phyloP scores from a whole-genome alignment of 2,329 filamentous ascomycete genomes.

The Sporothrix euskadiensis region DNA sequence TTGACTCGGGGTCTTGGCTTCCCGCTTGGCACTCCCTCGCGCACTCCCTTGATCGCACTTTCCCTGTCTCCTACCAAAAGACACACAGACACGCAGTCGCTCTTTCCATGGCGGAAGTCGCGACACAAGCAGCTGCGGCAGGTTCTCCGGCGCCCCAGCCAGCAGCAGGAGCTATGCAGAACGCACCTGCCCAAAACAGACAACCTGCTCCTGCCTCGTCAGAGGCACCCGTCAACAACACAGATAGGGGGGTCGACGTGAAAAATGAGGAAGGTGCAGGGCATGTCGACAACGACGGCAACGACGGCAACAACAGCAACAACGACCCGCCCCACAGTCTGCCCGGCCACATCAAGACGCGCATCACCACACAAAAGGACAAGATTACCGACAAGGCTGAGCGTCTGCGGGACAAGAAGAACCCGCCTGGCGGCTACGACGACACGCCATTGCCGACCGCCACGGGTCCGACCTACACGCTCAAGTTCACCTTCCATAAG shows the following conservation, averaged over 20 bases:
- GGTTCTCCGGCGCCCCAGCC: background rate
- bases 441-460: slow-evolving; percentile 65
- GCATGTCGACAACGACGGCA: background rate
- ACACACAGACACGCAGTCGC: too few species aligned
- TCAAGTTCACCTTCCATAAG: slow-evolving; percentile 80
- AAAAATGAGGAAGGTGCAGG: background rate
- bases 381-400: slow-evolving; percentile 15
- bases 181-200: background rate
- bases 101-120: slow-evolving; percentile 3
- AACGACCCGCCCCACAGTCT: background rate
- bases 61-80: background rate
- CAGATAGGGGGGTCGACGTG: background rate
- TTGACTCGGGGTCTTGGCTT: slow-evolving; percentile 10
- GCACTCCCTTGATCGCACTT: background rate
- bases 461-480: slow-evolving; percentile 73
- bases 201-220: background rate
- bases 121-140: background rate
- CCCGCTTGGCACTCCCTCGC: background rate
- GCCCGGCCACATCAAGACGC: slow-evolving; percentile 16
- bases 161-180: too few species aligned
- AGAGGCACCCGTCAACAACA: background rate
- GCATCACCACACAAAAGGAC: background rate
- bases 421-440: slow-evolving; percentile 33
- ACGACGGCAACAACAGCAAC: background rate
- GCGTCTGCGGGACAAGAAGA: background rate